phyloP scores from a whole-genome alignment of 768 basidiomycete species.

The Russula virescens region DNA sequence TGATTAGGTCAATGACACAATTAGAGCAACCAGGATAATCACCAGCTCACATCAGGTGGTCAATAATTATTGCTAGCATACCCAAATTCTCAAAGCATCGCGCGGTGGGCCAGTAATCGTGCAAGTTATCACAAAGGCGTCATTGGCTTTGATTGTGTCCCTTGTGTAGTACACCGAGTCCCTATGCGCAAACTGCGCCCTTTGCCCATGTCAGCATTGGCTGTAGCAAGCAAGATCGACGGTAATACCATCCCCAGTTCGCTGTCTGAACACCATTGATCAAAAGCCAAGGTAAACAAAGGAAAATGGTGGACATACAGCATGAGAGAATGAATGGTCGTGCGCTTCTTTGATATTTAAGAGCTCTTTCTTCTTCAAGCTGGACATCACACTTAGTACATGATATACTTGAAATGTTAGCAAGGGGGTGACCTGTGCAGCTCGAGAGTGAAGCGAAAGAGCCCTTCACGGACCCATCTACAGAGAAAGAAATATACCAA shows the following conservation, averaged over 20 bases:
- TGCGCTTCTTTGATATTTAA: slow-evolving; percentile 73
- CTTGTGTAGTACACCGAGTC: slow-evolving; percentile 63
- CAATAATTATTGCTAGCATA: too few species aligned
- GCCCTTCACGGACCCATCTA: slow-evolving; percentile 80
- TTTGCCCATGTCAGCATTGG: slow-evolving; percentile 26
- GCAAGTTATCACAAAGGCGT: slow-evolving; percentile 72
- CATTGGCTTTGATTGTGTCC: slow-evolving; percentile 44
- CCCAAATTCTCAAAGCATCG: too few species aligned
- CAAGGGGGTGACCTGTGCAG: slow-evolving; percentile 50
- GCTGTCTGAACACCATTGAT: slow-evolving; percentile 47
- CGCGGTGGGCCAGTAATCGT: slow-evolving; percentile 61
- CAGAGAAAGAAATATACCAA: neutral
- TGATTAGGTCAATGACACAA: too few species aligned
- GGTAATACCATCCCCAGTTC: slow-evolving; percentile 77
- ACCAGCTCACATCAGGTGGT: too few species aligned
- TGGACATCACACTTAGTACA: slow-evolving; percentile 19
- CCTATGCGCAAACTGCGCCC: slow-evolving; percentile 76
- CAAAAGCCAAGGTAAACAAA: too few species aligned
- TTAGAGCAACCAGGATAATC: too few species aligned
- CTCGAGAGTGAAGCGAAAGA: slow-evolving; percentile 84
- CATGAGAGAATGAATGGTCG: slow-evolving; percentile 75
- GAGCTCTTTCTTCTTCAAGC: slow-evolving; percentile 43
- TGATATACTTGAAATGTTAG: neutral
- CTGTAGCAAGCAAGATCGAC: neutral
- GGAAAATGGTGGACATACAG: slow-evolving; percentile 34